Percentiles rank a stretch among this genome's conserved stretches.
Evolutionary conservation across 768 basidiomycete genomes (phyloP).

Genomic region (Trametes elegans): DNA sequence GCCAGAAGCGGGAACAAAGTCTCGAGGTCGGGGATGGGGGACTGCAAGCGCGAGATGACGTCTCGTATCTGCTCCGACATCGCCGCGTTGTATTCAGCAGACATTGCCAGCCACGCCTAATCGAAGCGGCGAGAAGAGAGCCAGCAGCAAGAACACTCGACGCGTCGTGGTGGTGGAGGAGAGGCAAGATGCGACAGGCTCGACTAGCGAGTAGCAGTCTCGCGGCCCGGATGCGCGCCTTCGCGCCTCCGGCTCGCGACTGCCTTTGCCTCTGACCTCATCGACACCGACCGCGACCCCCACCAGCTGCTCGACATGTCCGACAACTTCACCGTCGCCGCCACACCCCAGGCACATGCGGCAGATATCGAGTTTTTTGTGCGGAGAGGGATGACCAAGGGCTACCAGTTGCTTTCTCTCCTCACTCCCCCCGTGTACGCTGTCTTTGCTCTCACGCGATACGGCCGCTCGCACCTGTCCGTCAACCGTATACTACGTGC

Average conservation of each 20-base stretch:
- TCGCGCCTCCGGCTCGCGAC: not conserved
- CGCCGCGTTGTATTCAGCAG: conserved; percentile 20
- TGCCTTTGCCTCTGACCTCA: conserved; percentile 14
- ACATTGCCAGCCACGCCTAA: conserved; percentile 20
- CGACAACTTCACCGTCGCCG: conserved; percentile 25
- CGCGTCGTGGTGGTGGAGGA: not conserved
- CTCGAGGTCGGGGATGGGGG: conserved; percentile 43
- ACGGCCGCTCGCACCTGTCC: conserved; percentile 52
- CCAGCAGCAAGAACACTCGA: not conserved
- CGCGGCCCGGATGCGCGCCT: not conserved
- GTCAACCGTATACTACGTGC: conserved; percentile 65
- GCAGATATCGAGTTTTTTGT: conserved; percentile 67
- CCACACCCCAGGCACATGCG: conserved; percentile 34
- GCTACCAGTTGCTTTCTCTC: conserved; percentile 66
- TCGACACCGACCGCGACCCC: not conserved
- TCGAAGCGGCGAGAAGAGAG: too few relatives aligned
- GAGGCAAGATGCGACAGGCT: not conserved
- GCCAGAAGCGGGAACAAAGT: conserved; percentile 55
- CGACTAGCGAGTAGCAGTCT: too few relatives aligned
- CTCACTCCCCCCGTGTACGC: conserved; percentile 61
- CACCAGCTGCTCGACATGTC: conserved; percentile 15
- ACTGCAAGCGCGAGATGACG: conserved; percentile 27
- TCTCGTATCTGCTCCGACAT: conserved; percentile 27
- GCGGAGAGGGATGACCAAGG: conserved; percentile 60
- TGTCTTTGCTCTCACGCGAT: conserved; percentile 50